Conservation (phyloP, 257 asterid genomes). For the Rehmannia glutinosa region DNA sequence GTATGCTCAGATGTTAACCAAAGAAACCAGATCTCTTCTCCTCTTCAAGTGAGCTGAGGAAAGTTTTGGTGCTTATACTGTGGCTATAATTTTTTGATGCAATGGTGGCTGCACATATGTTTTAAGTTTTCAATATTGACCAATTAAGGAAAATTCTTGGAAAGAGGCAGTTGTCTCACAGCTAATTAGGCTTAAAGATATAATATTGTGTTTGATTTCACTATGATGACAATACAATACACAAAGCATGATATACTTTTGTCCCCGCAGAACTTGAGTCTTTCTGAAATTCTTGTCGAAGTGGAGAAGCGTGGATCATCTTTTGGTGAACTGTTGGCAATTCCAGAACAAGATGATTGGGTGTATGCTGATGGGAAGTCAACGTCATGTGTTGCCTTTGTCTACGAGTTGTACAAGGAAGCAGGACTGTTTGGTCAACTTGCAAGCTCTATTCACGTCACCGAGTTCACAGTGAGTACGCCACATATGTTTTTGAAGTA, state of each 20-base stretch:
- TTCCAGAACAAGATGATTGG: slow-evolving; percentile 94
- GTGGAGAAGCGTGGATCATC: slow-evolving; percentile 84
- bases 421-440: slow-evolving; percentile 85
- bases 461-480: slow-evolving; percentile 88
- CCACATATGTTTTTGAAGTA: neutral
- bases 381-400: slow-evolving; percentile 85
- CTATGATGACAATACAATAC: neutral
- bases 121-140: too few relatives aligned
- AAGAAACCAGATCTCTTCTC: too few relatives aligned
- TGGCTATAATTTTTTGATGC: too few relatives aligned
- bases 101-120: too few relatives aligned
- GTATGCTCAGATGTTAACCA: too few relatives aligned
- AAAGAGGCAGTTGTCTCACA: too few relatives aligned
- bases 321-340: slow-evolving; percentile 69
- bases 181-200: neutral
- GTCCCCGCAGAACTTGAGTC: slow-evolving; percentile 54
- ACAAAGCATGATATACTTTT: neutral
- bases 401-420: slow-evolving; percentile 81
- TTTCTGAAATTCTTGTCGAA: slow-evolving; percentile 79
- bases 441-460: slow-evolving; percentile 69
- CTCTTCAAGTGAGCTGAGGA: too few relatives aligned
- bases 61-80: too few relatives aligned
- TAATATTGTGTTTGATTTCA: slow-evolving; percentile 37
- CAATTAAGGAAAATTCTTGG: slow-evolving; percentile 32
- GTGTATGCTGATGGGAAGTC: slow-evolving; percentile 88